Base-by-base conservation (phyloP, 345 rosid species). In the Angophora floribunda region DNA sequence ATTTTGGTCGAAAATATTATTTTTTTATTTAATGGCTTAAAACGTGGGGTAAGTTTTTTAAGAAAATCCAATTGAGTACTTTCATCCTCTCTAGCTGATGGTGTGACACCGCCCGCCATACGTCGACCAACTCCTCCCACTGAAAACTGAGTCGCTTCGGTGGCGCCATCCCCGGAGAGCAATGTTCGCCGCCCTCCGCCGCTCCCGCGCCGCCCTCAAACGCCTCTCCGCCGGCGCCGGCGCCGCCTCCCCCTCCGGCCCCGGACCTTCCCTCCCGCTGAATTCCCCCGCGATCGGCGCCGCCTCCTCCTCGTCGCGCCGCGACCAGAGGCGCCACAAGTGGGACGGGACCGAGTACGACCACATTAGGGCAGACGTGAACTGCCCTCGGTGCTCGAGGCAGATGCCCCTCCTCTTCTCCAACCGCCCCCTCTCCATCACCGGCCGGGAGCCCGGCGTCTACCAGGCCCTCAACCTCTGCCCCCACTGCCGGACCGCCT, bases 401-500 rank as follows among this genome's bases (percentile, higher is more conserved):
- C 67, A 61, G 67, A 61, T 61, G 67, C 32, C 67, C 15, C 67
- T 61, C 16, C 32, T 61, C 67, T 61, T 61, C 67, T 61, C 67
- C 67, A 61, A 61, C 67, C 67, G 67, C 32, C 67, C 67, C 15
- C 67, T 61, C 0, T 61, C 67, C 67, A 61, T 61, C 15, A 61
- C 67, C 67, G 67, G 67, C 32, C 67, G 67, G 67, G 67, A 61
- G 67, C 67, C 67, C 67, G 99, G 99, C 32, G 92, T 97, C 80
- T 97, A 92, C 75, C 99, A 96, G 87, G 98, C 98, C 41, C 94
- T 95, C 86, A 97, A 96, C 85, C 91, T 93, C 89, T 97, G 99
- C 87, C 94, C 95, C 8, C 92, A 89, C 85, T 96, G 98, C 92
- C 92, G 91, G 80, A 93, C 99, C 6, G 97, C 98, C 50, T 97